phyloP scores from a whole-genome alignment of 1,284 basidiomycete species.

The Trichosporon ovoides region DNA sequence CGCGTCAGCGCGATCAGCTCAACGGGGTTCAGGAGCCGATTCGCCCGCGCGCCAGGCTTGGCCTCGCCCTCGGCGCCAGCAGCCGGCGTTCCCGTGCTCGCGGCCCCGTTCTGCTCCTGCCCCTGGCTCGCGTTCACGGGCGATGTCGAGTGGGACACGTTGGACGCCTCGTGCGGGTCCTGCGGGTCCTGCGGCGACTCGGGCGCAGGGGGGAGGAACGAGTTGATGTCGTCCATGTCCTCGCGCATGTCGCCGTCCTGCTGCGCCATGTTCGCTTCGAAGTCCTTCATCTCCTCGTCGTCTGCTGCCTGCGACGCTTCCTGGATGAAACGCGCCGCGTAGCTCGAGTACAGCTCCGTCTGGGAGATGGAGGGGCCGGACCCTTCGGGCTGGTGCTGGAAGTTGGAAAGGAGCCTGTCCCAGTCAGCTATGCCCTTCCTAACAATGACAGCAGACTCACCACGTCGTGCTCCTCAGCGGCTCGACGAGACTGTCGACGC shows the following conservation, averaged over 20 bases:
- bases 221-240: conserved; percentile 22
- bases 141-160: neutral
- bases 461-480: conserved; percentile 40
- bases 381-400: conserved; percentile 29
- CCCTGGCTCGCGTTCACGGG: too few relatives aligned
- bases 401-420: conserved; percentile 40
- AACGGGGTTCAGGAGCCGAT: conserved; percentile 39
- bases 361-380: conserved; percentile 28
- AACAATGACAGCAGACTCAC: conserved; percentile 25
- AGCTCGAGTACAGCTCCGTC: conserved; percentile 43
- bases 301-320: conserved; percentile 10
- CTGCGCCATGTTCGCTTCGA: neutral
- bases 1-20: conserved; percentile 39
- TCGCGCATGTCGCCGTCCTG: neutral
- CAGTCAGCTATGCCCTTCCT: neutral
- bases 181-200: neutral
- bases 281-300: conserved; percentile 4
- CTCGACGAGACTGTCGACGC: conserved; percentile 38
- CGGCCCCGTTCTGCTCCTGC: neutral
- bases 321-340: conserved; percentile 38
- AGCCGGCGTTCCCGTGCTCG: neutral
- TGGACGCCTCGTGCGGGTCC: too few relatives aligned
- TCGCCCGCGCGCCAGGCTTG: neutral
- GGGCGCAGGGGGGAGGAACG: conserved; percentile 11
- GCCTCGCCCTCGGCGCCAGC: neutral